phyloP scores from a whole-genome alignment of 2,329 filamentous ascomycete species.

The Colletotrichum horii region DNA sequence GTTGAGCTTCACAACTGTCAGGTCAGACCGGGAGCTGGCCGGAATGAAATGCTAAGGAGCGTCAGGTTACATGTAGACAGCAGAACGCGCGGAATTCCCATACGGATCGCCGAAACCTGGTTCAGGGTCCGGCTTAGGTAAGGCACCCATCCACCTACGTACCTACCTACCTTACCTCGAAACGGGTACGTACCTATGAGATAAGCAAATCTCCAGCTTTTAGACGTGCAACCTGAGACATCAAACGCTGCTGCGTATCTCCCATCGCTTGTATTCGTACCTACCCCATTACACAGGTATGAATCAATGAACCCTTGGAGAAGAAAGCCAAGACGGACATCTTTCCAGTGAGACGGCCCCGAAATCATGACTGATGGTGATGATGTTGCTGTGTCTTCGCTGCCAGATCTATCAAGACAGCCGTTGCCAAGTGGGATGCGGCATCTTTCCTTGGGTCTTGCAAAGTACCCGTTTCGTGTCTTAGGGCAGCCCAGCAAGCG shows the following conservation, averaged over 20 bases:
- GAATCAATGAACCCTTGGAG: not conserved
- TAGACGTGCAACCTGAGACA: constrained; percentile 13
- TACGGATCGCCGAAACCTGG: not conserved
- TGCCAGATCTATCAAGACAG: not conserved
- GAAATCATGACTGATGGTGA: not conserved
- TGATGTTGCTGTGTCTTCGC: not conserved
- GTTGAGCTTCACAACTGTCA: not conserved
- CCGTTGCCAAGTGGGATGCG: constrained; percentile 12
- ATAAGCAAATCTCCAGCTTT: not conserved
- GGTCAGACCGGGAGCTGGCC: not conserved
- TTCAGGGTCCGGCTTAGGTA: constrained; percentile 5
- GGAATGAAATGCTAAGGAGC: constrained; percentile 1
- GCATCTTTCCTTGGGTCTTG: not conserved
- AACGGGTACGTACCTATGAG: not conserved
- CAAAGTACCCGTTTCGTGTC: not conserved
- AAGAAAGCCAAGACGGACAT: not conserved
- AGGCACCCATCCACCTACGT: not conserved
- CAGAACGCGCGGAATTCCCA: not conserved
- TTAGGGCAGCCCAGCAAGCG: constrained; percentile 6
- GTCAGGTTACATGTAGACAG: not conserved
- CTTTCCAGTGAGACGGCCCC: not conserved
- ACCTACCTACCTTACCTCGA: not conserved
- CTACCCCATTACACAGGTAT: not conserved
- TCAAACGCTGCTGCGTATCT: not conserved
- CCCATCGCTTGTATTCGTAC: not conserved